Evolutionary conservation across 768 basidiomycete species (phyloP).

Genomic region (Suillus brevipes): DNA sequence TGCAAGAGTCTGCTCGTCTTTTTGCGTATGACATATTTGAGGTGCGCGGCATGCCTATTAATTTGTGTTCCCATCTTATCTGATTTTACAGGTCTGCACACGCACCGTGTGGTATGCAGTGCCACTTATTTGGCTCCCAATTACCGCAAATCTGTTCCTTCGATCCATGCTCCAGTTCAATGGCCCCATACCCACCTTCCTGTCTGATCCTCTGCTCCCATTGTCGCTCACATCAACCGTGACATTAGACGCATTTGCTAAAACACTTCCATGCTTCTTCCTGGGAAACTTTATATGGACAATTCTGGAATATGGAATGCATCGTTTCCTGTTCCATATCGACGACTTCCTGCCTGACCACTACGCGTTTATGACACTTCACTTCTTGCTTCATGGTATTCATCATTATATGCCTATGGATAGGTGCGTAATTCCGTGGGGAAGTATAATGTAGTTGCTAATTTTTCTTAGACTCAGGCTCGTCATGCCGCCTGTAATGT

Average conservation of each 20-base stretch:
- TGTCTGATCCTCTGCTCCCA: constrained; percentile 55
- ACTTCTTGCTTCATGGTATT: constrained; percentile 92
- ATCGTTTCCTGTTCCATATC: constrained; percentile 97
- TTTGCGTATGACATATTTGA: constrained; percentile 85
- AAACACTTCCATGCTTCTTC: constrained; percentile 70
- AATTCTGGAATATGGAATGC: constrained; percentile 86
- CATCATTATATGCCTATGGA: constrained; percentile 99
- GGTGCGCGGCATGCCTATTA: constrained; percentile 38
- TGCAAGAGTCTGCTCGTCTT: constrained; percentile 79
- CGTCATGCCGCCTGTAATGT: constrained; percentile 94
- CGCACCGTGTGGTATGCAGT: constrained; percentile 93
- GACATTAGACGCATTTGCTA: constrained; percentile 50
- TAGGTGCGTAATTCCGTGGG: constrained; percentile 45
- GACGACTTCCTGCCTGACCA: constrained; percentile 85
- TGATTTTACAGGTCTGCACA: constrained; percentile 61
- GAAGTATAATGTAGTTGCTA: not conserved
- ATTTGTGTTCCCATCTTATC: not conserved
- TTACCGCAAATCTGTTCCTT: constrained; percentile 73
- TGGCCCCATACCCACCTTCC: constrained; percentile 64
- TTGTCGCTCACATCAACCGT: constrained; percentile 47
- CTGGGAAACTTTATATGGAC: constrained; percentile 93
- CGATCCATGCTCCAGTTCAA: constrained; percentile 85
- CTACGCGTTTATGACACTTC: constrained; percentile 75
- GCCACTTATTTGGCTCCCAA: constrained; percentile 89
- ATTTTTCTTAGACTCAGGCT: constrained; percentile 65